Evolutionary conservation across 192 early-diverging fungal genomes (phyloP), one percentile per base, ranked within the genome.

Genomic region (Podila verticillata): DNA sequence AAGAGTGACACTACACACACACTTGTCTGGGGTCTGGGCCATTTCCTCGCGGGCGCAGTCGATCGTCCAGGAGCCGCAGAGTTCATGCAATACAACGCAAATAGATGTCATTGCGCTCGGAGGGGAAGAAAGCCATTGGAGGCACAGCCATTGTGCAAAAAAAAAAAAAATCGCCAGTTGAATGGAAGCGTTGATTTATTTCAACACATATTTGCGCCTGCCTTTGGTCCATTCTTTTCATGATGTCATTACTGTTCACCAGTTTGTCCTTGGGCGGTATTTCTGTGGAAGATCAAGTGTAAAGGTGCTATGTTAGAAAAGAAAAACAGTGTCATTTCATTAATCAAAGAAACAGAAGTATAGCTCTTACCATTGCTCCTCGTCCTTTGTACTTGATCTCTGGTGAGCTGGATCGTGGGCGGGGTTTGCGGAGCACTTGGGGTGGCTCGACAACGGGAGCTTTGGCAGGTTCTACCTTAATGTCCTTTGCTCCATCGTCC

Each of bases 381-480:
- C 88, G 79, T 36, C 88, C 88, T 66, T 89, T 89, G 63, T 85
- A 89, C 31, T 82, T 81, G 36, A 89, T 75, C 30, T 74, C 74
- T 0, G 88, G 85, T 4, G 79, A 77, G 2, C 70, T 57, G 20
- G 82, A 82, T 35, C 74, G 65, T 8, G 72, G 63, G 30, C 64
- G 58, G 0, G 34, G 39, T 22, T 58, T 39, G 24, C 75, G 62
- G 2, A 36, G 51, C 9, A 58, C 22, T 24, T 48, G 57, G 13
- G 19, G 20, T 74, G n/a, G 12, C 47, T 59, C 31, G 59, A 48
- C 44, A 79, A 66, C 4, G 59, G 19, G 61, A 75, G 72, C 30
- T 35, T 51, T 57, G 65, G 30, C 35, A 78, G 68, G 5, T 2
- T 54, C 83, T 67, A n/a, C 67, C 81, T 19, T 67, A 80, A 20